Base-by-base conservation (phyloP, 495 filamentous ascomycete genomes). In the Aspergillus leporis region DNA sequence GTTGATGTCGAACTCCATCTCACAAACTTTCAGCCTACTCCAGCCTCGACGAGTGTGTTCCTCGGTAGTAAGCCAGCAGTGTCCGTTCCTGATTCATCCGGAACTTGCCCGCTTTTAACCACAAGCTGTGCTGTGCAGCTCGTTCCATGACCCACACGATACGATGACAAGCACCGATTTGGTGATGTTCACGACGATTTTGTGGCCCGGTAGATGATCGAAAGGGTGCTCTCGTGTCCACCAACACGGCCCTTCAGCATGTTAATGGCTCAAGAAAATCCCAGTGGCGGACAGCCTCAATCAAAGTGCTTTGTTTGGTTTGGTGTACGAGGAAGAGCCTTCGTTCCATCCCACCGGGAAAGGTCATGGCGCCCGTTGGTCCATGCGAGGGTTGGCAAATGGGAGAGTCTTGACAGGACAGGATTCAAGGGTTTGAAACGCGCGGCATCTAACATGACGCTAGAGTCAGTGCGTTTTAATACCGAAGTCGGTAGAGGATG, bases 331-430 rank as follows among this genome's bases (percentile, higher is more conserved):
- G 32, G 25, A 40, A 21, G 21, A 49, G 14, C 51, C 36, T 19
- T 34, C 38, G 50, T 57, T 51, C 56, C 58, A 61, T 58, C 51
- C 38, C 51, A 61, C 34, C 51, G 43, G 19, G 40, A 41, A 32
- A 48, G 59, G 59, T 13, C 59, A 46, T 60, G 41, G 50, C 51
- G 56, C 50, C 55, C 49, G 57, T 56, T 55, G 58, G 55, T 59
- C 58, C 58, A 64, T 46, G 41, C 54, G 55, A 54, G 41, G 32
- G 54, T 59, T 22, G 28, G 53, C 61, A 57, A 63, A 63, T 63
- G 45, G 59, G 51, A 32, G 21, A 38, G 2, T 16, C 31, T 3
- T 52, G 31, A 38, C 30, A 38, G 23, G 31, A 28, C n/a, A 18
- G 7, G 43, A 32, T 28, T 21, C 4, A 23, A 52, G 36, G 23